Conservation (phyloP, 176 grass and related monocot genomes). For the Themeda triandra region DNA sequence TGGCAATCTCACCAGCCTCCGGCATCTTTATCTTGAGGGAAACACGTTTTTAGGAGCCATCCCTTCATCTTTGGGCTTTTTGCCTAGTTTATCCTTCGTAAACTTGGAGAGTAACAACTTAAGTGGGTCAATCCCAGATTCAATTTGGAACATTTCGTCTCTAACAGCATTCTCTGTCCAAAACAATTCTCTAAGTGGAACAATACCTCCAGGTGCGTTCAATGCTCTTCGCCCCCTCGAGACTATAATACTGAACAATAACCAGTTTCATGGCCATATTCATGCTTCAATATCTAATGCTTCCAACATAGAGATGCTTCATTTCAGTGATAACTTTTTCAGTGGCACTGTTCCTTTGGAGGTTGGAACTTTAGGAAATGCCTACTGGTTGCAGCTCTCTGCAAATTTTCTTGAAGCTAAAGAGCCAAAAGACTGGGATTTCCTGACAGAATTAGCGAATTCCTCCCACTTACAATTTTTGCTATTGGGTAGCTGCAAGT, state of each 20-base stretch:
- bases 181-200: background rate
- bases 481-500: background rate
- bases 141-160: conserved; percentile 24
- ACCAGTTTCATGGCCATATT: too few relatives aligned
- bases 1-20: too few relatives aligned
- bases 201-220: background rate
- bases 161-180: background rate
- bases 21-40: too few relatives aligned
- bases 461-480: conserved; percentile 9
- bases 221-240: too few relatives aligned
- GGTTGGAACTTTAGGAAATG: too few relatives aligned
- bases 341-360: background rate
- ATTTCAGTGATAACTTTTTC: background rate
- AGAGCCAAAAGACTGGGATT: conserved; percentile 18
- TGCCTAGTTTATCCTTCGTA: background rate
- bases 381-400: too few relatives aligned
- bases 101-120: conserved; percentile 16
- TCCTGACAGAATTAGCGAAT: conserved; percentile 26
- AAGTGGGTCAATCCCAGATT: conserved; percentile 6
- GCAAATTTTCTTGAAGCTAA: background rate
- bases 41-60: conserved; percentile 16
- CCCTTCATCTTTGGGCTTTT: conserved; percentile 13
- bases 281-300: too few relatives aligned
- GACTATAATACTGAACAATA: too few relatives aligned
- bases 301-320: too few relatives aligned